Evolutionary conservation across 2,329 filamentous ascomycete species (phyloP).

Genomic region (Trichoderma gracile): DNA sequence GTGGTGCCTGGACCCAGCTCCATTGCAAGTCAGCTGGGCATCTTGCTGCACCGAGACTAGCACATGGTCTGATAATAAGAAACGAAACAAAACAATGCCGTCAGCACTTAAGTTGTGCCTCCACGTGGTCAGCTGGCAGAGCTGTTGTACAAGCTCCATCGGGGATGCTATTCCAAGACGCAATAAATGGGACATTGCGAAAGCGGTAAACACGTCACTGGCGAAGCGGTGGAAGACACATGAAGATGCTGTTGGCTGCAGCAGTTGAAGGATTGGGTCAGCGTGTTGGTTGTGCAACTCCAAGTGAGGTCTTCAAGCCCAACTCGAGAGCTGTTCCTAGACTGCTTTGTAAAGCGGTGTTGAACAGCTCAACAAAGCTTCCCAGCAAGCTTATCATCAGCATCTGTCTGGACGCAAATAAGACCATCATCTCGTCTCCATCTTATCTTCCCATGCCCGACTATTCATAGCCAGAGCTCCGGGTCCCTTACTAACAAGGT

Average conservation of each 20-base stretch:
- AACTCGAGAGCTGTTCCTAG: no score
- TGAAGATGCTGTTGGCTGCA: no score
- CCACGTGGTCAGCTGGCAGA: constrained; percentile 3
- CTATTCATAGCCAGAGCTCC: constrained; percentile 15
- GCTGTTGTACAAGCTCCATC: neutral
- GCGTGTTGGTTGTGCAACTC: no score
- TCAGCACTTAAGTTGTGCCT: constrained; percentile 13
- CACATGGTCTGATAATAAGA: neutral
- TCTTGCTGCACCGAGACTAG: constrained; percentile 3
- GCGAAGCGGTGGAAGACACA: no score
- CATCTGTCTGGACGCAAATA: neutral
- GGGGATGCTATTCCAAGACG: no score
- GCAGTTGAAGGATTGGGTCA: no score
- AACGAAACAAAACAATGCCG: constrained; percentile 17
- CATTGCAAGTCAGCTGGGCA: neutral
- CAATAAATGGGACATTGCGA: neutral
- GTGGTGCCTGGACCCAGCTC: neutral
- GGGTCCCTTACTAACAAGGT: neutral
- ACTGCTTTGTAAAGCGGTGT: no score
- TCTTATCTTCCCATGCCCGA: neutral
- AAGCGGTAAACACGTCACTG: neutral
- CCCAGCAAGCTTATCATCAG: neutral
- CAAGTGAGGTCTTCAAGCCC: no score
- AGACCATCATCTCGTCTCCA: neutral
- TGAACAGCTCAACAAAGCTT: neutral